A percentile compares a stretch with the other conserved stretches of the same genome.
Evolutionary conservation across 345 rosid species (phyloP).

Genomic region (Syzygium oleosum): DNA sequence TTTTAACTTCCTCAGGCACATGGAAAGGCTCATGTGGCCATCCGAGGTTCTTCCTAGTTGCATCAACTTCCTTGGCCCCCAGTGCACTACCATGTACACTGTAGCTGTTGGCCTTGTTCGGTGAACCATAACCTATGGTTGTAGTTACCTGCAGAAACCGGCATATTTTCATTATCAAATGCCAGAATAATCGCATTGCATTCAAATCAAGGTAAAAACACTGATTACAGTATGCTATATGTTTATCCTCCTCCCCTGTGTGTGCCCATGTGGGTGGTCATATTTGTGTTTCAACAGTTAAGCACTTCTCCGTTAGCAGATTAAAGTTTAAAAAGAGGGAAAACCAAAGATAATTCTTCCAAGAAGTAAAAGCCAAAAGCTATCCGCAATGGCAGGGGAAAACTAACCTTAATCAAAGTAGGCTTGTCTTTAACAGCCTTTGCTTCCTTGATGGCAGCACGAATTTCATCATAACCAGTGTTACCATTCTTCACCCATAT

Average conservation of each 20-base stretch:
- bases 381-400: background rate
- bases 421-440: slow-evolving; percentile 95
- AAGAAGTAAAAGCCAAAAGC: background rate
- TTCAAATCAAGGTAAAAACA: background rate
- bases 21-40: slow-evolving; percentile 94
- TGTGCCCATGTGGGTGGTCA: background rate
- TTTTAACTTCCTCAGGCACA: slow-evolving; percentile 90
- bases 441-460: slow-evolving; percentile 99
- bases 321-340: background rate
- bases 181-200: background rate
- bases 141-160: slow-evolving; percentile 53
- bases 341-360: background rate
- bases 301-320: background rate
- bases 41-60: slow-evolving; percentile 93
- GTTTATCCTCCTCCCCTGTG: background rate
- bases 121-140: slow-evolving; percentile 96
- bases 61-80: slow-evolving; percentile 98
- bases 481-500: slow-evolving; percentile 99
- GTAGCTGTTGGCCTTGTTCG: slow-evolving; percentile 91
- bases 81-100: slow-evolving; percentile 97
- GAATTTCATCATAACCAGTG: slow-evolving; percentile 96
- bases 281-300: background rate
- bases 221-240: background rate
- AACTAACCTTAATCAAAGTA: slow-evolving; percentile 55
- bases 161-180: background rate